These are phyloP conservation scores for Xanthoceras sorbifolium DNA, from an alignment of 345 rosid genomes.

Conservation along the genomic window DNA sequence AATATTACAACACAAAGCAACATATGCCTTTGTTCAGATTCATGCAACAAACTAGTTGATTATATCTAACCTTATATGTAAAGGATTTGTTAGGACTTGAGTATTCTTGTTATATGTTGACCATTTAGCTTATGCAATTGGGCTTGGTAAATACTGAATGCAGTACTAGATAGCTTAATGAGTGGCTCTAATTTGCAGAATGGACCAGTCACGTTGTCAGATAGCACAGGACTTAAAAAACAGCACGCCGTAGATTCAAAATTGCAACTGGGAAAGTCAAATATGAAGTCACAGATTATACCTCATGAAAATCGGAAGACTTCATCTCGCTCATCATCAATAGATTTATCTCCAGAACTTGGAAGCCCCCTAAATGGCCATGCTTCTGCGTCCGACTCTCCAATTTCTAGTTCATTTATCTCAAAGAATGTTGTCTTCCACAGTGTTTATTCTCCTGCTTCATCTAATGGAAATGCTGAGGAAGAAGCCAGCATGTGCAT, in stretches of 20 bases:
- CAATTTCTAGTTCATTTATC: constrained; percentile 27
- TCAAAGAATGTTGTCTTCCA: constrained; percentile 20
- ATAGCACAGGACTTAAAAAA: constrained; percentile 27
- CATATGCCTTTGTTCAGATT: neutral
- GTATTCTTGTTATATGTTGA: neutral
- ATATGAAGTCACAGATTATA: constrained; percentile 16
- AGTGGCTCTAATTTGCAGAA: constrained; percentile 50
- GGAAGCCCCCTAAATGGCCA: constrained; percentile 44
- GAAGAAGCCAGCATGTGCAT: constrained; percentile 26
- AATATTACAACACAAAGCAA: neutral
- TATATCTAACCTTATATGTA: neutral
- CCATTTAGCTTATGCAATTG: neutral
- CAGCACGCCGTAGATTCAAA: constrained; percentile 31
- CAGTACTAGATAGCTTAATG: constrained; percentile 12
- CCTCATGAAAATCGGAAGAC: constrained; percentile 27
- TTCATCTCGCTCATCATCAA: constrained; percentile 49
- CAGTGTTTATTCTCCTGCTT: constrained; percentile 29
- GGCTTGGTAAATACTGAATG: neutral
- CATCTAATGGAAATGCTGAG: constrained; percentile 28
- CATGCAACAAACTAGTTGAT: neutral
- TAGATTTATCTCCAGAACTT: constrained; percentile 47
- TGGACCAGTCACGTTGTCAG: constrained; percentile 31
- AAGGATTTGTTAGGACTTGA: neutral
- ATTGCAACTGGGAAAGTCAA: constrained; percentile 28
- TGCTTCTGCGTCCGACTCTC: constrained; percentile 32